Conservation (phyloP, 345 rosid species). For the Alliaria petiolata region DNA sequence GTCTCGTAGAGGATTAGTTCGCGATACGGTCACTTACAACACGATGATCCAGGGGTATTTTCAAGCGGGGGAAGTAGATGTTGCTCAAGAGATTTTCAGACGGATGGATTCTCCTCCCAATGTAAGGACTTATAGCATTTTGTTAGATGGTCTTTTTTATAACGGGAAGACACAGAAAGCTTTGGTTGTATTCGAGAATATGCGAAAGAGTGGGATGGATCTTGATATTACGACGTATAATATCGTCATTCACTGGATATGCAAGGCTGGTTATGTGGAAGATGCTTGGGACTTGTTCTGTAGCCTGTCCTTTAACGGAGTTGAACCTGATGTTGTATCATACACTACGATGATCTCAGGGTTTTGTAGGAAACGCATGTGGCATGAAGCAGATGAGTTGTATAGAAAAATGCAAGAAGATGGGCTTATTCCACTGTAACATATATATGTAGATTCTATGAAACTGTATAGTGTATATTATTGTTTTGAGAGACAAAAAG, state of each 20-base stretch:
- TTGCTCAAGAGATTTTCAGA: slow-evolving; percentile 22
- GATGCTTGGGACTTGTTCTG: slow-evolving; percentile 32
- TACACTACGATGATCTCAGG: slow-evolving; percentile 34
- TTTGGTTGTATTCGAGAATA: slow-evolving; percentile 10
- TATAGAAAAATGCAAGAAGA: slow-evolving; percentile 31
- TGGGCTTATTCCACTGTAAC: slow-evolving; percentile 6
- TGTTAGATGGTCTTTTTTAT: slow-evolving; percentile 30
- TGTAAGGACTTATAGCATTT: slow-evolving; percentile 21
- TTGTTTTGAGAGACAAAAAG: no score
- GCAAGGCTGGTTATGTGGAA: slow-evolving; percentile 29
- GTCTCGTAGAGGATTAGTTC: slow-evolving; percentile 21
- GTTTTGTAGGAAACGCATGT: slow-evolving; percentile 24
- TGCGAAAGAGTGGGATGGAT: slow-evolving; percentile 16
- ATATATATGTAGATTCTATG: not conserved
- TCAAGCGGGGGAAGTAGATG: slow-evolving; percentile 18
- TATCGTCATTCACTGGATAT: slow-evolving; percentile 37
- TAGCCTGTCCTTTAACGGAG: not conserved
- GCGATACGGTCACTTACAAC: slow-evolving; percentile 30
- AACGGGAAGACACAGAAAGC: slow-evolving; percentile 35
- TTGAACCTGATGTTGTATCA: slow-evolving; percentile 31
- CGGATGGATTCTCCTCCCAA: slow-evolving; percentile 26
- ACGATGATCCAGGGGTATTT: slow-evolving; percentile 32
- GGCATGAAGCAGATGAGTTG: slow-evolving; percentile 29
- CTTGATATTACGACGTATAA: slow-evolving; percentile 20
- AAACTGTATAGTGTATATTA: not conserved